Evolutionary conservation across 1,139 yeast genomes (phyloP).

Genomic region (Magnusiomyces ingens): DNA sequence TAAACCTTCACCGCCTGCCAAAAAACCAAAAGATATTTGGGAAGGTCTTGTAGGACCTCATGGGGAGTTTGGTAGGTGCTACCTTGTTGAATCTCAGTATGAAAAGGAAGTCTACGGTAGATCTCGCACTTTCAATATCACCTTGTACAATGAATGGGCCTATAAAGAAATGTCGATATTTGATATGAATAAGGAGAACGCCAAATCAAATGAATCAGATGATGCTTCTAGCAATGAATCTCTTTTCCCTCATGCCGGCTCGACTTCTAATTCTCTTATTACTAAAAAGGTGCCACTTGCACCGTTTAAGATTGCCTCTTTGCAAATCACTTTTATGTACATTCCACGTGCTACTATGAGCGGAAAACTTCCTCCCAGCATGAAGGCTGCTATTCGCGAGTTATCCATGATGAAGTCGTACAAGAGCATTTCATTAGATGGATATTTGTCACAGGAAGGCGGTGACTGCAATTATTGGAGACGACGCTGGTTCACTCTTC

Average conservation of each 20-base stretch:
- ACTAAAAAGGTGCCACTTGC: slow-evolving; percentile 20
- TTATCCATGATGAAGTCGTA: slow-evolving; percentile 23
- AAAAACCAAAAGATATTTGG: slow-evolving; percentile 28
- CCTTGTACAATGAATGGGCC: slow-evolving; percentile 79
- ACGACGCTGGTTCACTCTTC: slow-evolving; percentile 55
- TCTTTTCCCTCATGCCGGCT: neutral
- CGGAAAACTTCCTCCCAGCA: slow-evolving; percentile 47
- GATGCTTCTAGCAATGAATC: neutral
- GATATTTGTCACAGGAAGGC: slow-evolving; percentile 70
- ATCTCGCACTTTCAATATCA: slow-evolving; percentile 47
- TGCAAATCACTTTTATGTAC: slow-evolving; percentile 69
- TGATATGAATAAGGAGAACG: neutral
- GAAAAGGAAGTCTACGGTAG: slow-evolving; percentile 53
- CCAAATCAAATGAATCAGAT: neutral
- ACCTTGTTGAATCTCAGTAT: slow-evolving; percentile 57
- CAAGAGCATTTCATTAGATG: slow-evolving; percentile 30
- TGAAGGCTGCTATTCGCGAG: slow-evolving; percentile 26
- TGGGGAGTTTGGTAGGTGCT: slow-evolving; percentile 83
- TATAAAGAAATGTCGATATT: slow-evolving; percentile 16
- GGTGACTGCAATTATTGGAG: slow-evolving; percentile 70
- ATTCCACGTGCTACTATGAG: slow-evolving; percentile 47
- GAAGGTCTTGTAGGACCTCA: slow-evolving; percentile 55
- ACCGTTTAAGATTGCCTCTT: slow-evolving; percentile 60
- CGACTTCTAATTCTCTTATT: slow-evolving; percentile 7
- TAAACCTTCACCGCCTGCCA: slow-evolving; percentile 11